Conservation (phyloP, 495 filamentous ascomycete species). For the Aspergillus homomorphus region DNA sequence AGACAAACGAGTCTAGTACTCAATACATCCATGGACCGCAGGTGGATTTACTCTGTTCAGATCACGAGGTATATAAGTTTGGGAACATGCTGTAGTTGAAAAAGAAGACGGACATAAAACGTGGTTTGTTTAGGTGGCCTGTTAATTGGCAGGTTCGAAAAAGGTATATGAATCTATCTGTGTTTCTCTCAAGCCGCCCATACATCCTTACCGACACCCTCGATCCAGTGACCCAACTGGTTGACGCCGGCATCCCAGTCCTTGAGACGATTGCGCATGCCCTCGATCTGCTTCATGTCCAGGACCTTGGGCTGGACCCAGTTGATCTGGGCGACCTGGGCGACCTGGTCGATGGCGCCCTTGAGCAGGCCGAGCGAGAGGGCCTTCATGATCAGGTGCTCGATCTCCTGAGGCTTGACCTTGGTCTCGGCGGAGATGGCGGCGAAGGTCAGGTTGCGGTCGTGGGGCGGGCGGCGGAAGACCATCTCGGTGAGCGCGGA, state of each 20-base stretch:
- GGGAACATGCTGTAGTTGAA: too few relatives aligned
- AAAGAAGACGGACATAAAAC: too few relatives aligned
- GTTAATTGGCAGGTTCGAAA: too few relatives aligned
- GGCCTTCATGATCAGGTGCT: conserved; percentile 98
- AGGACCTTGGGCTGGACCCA: conserved; percentile 99
- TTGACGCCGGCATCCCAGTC: conserved; percentile 97
- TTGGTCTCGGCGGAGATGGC: conserved; percentile 90
- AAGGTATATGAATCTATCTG: too few relatives aligned
- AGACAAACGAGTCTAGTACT: too few relatives aligned
- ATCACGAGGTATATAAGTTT: too few relatives aligned
- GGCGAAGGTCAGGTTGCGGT: conserved; percentile 86
- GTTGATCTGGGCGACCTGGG: conserved; percentile 86
- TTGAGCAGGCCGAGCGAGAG: conserved; percentile 84
- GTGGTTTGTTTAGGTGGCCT: too few relatives aligned
- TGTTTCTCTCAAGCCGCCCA: conserved; percentile 59
- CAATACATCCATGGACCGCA: too few relatives aligned
- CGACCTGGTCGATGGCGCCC: conserved; percentile 96
- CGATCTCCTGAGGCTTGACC: conserved; percentile 84
- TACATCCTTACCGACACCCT: conserved; percentile 81
- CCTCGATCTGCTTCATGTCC: conserved; percentile 93
- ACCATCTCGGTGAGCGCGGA: conserved; percentile 94
- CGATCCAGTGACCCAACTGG: conserved; percentile 91
- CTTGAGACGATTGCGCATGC: conserved; percentile 80
- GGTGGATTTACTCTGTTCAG: too few relatives aligned
- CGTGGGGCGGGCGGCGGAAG: conserved; percentile 91